Evolutionary conservation across 306 rosid genomes (phyloP), one percentile per base, ranked within the genome.

Genomic region (Trifolium subterraneum): DNA sequence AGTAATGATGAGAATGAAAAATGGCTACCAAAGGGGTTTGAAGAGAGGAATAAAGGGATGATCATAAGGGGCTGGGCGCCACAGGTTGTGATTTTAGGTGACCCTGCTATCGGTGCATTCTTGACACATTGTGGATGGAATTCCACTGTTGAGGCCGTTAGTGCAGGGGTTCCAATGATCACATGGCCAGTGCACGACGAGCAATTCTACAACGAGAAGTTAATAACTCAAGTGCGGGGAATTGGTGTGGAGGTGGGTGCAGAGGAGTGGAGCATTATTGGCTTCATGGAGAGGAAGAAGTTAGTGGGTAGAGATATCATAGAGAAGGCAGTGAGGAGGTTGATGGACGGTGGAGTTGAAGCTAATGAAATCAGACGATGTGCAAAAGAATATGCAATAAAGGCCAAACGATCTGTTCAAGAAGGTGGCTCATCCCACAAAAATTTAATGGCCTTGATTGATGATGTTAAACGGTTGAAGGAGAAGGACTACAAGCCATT

Each of bases 201-300:
- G 0, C 84, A 80, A 8, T 80, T 80, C 33, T 80, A 80, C 27
- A 80, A 80, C 1, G 81, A 81, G 68, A 81, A 47, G 36, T 52
- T 81, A 44, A 39, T 81, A 10, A 65, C 67, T 3, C 45, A 81
- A 41, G 81, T 81, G 78, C 52, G 77, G 3, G 72, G 81, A 11
- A 23, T 81, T 35, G 81, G 85, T 29, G 81, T 81, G 52, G 85
- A 71, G 59, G 76, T 79, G n/a, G 89, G 89, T 5, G 80, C 20
- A 9, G 61, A 31, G 29, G 75, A 76, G 8, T 85, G 86, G 88
- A 16, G 41, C 18, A 0, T 8, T 10, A 12, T 9, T 10, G 60
- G 73, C 1, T 68, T 2, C 9, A 56, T 8, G 25, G 35, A 52
- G 23, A 70, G 45, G 35, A 20, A 35, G 19, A 64, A 47, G 16